Base-by-base conservation (phyloP, 805 yeast species). In the Debaryomyces castellii region DNA sequence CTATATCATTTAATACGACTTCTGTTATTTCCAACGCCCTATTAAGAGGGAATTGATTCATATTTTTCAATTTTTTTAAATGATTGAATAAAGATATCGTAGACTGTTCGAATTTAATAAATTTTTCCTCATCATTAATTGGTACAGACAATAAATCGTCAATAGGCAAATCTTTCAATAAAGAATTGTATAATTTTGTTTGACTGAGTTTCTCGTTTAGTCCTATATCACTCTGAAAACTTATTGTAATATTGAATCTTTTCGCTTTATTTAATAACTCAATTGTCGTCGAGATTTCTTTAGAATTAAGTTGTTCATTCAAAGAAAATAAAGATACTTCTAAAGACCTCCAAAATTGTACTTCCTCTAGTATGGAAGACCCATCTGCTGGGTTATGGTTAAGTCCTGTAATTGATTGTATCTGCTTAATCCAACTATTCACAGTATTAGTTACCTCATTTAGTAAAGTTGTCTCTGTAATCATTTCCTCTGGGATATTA, bases 191-290 rank as follows among this genome's bases (percentile, higher is more conserved):
- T n/a, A 73, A 70, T 10, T 69, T 66, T 0, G 89, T 79, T 18
- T 64, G 63, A 3, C 68, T 67, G 10, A 80, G 49, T 12, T 85
- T 80, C 22, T 80, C 82, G 30, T 69, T 63, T 17, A 92, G 63
- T 0, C 89, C 88, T 2, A 86, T 81, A 55, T 88, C 95, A 5
- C 89, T 79, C 27, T 78, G 67, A 54, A 87, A 85, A 28, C 85
- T 76, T n/a, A 81, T 78, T 0, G 91, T 83, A 1, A 89, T 83
- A 59, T 87, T 95, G 57, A 83, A 87, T 51, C 97, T 72, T 53
- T 87, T 90, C 2, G 90, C 89, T 12, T 75, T 67, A 48, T 80
- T 78, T 45, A 91, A 69, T 0, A 87, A 67, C 1, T 77, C 80
- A 11, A 89, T 63, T 0, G 94, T 81, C 7, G 77, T 60, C 17